Percentiles rank a stretch among this genome's conserved stretches.
phyloP scores from a whole-genome alignment of 1,139 yeast genomes.

The Kluyveromyces marxianus region DNA sequence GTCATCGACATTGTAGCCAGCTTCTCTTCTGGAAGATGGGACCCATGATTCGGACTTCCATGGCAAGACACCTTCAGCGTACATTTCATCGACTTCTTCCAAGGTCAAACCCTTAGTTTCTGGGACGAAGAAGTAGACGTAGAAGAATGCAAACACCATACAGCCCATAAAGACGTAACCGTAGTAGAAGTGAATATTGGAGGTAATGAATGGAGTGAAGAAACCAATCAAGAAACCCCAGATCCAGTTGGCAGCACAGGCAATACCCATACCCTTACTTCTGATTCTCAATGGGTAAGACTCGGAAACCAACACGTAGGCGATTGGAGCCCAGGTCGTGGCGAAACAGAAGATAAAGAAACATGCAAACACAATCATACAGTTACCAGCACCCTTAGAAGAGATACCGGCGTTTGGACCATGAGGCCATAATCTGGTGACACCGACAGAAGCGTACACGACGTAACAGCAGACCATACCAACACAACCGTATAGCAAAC shows the following conservation, averaged over 20 bases:
- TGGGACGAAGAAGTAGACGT: slow-evolving; percentile 58
- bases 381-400: slow-evolving; percentile 54
- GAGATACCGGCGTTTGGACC: slow-evolving; percentile 29
- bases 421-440: slow-evolving; percentile 46
- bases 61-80: slow-evolving; percentile 25
- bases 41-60: slow-evolving; percentile 27
- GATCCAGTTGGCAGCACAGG: slow-evolving; percentile 67
- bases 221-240: slow-evolving; percentile 76
- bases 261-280: too few species aligned
- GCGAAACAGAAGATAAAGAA: slow-evolving; percentile 76
- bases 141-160: slow-evolving; percentile 50
- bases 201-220: slow-evolving; percentile 66
- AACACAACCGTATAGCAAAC: slow-evolving; percentile 51
- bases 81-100: slow-evolving; percentile 66
- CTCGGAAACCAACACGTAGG: slow-evolving; percentile 66
- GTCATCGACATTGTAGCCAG: slow-evolving; percentile 19
- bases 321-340: slow-evolving; percentile 77
- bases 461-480: slow-evolving; percentile 53
- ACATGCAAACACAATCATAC: slow-evolving; percentile 73
- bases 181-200: slow-evolving; percentile 48
- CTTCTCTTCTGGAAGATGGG: slow-evolving; percentile 24
- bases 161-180: slow-evolving; percentile 76
- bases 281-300: slow-evolving; percentile 72
- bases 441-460: slow-evolving; percentile 56
- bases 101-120: slow-evolving; percentile 66